Base-by-base conservation (phyloP, 2,329 filamentous ascomycete genomes). In the Hypoxylon sp. region DNA sequence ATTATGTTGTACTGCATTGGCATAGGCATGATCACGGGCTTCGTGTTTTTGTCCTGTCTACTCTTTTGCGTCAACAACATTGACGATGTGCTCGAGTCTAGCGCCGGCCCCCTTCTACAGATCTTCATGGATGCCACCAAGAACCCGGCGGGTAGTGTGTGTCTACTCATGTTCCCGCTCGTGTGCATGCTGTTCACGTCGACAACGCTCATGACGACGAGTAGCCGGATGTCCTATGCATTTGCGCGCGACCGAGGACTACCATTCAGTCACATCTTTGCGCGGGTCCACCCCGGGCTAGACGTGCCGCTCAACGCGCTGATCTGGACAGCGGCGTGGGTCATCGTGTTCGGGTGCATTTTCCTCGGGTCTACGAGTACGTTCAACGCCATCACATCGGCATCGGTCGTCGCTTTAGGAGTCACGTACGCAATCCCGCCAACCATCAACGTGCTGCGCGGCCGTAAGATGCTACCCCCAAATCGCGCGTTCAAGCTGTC, bases 351-450 rank as follows among this genome's bases (percentile, higher is more conserved):
- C 63, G 91, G 91, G 0, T 84, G 87, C 64, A 90, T 93, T 68
- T 91, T 92, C 77, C 83, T 94, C 2, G 91, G 90, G 0, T 92
- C 89, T 1, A 83, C 80, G 53, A 87, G 86, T 65, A 91, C 91
- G 0, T 92, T 93, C 79, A 92, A 91, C 46, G 91, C 91, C 13
- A 91, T 93, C 72, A 85, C 91, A 1, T 88, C 90, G 0, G 87
- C 91, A 0, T 91, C 90, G 0, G 91, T 94, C 0, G 91, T 94
- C 6, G 87, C 91, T 1, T 84, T 94, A 0, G 88, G 90, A 5
- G 81, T 94, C 4, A 91, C 90, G 2, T 94, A 94, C 72, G 92
- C 87, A 5, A 92, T 94, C 42, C 92, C 92, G 0, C 87, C 93
- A 51, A 83, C 86, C 0, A 88, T 94, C 71, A 92, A 94, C 72